These are phyloP conservation scores for Metschnikowia similis DNA, from an alignment of 805 yeast genomes.

Conservation along the genomic window DNA sequence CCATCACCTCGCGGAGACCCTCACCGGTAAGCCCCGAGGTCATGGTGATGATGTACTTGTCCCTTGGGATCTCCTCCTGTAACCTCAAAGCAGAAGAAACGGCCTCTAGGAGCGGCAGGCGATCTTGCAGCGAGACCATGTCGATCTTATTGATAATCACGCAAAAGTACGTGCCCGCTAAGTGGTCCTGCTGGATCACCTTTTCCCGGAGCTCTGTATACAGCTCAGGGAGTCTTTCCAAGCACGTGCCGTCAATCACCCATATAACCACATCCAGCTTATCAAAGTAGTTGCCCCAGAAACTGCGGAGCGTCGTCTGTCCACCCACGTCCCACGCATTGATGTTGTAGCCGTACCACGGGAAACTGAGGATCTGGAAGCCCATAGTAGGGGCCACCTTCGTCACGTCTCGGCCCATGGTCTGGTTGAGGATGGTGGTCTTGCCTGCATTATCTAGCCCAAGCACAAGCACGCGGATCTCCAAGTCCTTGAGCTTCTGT, in stretches of 20 bases:
- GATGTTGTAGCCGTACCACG: constrained; percentile 39
- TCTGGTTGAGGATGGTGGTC: constrained; percentile 68
- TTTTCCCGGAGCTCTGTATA: constrained; percentile 56
- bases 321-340: constrained; percentile 90
- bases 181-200: constrained; percentile 60
- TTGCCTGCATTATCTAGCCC: constrained; percentile 93
- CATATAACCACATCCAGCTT: constrained; percentile 70
- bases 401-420: constrained; percentile 47
- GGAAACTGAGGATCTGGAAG: constrained; percentile 67
- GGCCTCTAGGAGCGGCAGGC: constrained; percentile 7
- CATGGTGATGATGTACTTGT: constrained; percentile 24
- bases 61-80: constrained; percentile 13
- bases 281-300: constrained; percentile 84
- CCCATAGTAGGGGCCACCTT: constrained; percentile 88
- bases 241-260: constrained; percentile 73
- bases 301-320: constrained; percentile 36
- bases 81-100: constrained; percentile 12
- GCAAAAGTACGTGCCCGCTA: constrained; percentile 65
- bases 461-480: constrained; percentile 66
- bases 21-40: constrained; percentile 36
- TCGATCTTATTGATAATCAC: constrained; percentile 77
- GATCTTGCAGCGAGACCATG: constrained; percentile 31
- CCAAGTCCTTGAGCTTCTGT: constrained; percentile 76
- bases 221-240: constrained; percentile 62
- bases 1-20: constrained; percentile 23